phyloP scores from a whole-genome alignment of 2,329 filamentous ascomycete species.

The Mollisiaceae sp. region DNA sequence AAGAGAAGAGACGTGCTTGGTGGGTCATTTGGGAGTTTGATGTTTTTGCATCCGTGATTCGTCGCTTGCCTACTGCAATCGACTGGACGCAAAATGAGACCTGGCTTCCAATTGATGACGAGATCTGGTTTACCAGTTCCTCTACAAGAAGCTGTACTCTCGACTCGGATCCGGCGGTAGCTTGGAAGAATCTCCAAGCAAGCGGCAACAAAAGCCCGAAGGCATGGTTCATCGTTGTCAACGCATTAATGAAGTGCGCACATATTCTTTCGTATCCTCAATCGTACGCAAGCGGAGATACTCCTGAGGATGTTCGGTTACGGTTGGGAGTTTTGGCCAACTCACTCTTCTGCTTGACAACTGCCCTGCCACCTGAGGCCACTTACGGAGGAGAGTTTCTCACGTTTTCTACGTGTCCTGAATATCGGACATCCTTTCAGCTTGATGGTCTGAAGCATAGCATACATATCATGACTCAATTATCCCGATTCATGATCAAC shows the following conservation, averaged over 20 bases:
- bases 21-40: constrained; percentile 53
- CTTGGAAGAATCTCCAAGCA: constrained; percentile 39
- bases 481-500: constrained; percentile 30
- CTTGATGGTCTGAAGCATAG: constrained; percentile 24
- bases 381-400: constrained; percentile 23
- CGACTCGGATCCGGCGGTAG: constrained; percentile 35
- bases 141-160: constrained; percentile 41
- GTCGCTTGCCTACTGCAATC: constrained; percentile 45
- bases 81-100: constrained; percentile 45
- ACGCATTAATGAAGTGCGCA: constrained; percentile 41
- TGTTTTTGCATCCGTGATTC: constrained; percentile 48
- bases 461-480: constrained; percentile 31
- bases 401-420: constrained; percentile 8
- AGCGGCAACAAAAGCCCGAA: constrained; percentile 44
- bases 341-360: constrained; percentile 25
- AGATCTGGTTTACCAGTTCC: constrained; percentile 42
- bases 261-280: constrained; percentile 19
- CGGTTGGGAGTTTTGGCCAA: constrained; percentile 19
- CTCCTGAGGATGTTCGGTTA: background rate
- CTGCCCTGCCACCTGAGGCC: constrained; percentile 20
- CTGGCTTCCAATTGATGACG: constrained; percentile 45
- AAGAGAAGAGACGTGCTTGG: constrained; percentile 47
- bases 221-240: constrained; percentile 48
- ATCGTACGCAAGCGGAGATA: constrained; percentile 5
- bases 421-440: constrained; percentile 7